Evolutionary conservation across 139 green algal species (phyloP).

Genomic region (Eudorina sp.): DNA sequence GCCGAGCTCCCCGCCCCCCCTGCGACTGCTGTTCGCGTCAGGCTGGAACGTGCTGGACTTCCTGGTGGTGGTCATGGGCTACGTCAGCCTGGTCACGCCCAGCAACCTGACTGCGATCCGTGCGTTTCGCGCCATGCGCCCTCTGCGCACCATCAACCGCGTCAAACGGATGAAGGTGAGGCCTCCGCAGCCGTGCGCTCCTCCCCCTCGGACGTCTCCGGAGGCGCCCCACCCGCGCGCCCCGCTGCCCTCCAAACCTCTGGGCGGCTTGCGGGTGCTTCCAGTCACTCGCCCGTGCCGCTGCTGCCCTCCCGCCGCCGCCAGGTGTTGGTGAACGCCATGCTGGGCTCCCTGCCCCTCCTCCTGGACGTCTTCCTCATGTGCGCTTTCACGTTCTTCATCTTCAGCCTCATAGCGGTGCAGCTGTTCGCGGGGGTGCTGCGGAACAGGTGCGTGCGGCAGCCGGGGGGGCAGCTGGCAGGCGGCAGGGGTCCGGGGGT

Average conservation of each 20-base stretch:
- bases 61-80: conserved; percentile 60
- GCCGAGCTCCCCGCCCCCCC: too few species aligned
- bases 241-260: too few species aligned
- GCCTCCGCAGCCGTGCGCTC: not conserved
- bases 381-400: conserved; percentile 76
- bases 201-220: not conserved
- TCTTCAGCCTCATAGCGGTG: conserved; percentile 71
- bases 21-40: conserved; percentile 18
- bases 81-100: conserved; percentile 38
- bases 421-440: conserved; percentile 32
- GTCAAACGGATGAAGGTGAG: conserved; percentile 41
- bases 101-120: conserved; percentile 75
- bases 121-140: conserved; percentile 76
- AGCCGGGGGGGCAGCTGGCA: not conserved
- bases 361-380: conserved; percentile 83
- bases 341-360: conserved; percentile 80
- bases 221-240: too few species aligned
- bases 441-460: conserved; percentile 2
- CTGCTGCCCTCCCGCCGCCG: too few species aligned
- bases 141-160: conserved; percentile 55
- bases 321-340: conserved; percentile 75
- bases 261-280: too few species aligned
- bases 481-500: not conserved
- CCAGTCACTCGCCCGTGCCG: too few species aligned
- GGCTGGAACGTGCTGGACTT: conserved; percentile 83